Evolutionary conservation across 306 rosid genomes (phyloP).

Genomic region (Cucumis melo): DNA sequence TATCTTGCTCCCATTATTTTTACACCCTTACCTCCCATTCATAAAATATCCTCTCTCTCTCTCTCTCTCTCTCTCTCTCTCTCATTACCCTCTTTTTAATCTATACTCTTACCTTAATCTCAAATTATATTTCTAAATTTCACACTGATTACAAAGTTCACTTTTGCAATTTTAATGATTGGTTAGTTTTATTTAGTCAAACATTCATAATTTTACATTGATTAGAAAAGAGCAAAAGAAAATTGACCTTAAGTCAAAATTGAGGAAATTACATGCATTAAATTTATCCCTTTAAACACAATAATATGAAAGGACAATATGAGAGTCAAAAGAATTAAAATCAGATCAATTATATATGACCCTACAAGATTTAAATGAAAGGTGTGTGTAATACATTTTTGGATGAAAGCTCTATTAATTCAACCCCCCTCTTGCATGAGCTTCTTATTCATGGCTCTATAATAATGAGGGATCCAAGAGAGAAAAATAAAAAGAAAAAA

Average conservation of each 20-base stretch:
- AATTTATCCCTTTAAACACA: not conserved
- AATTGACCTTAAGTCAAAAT: not conserved
- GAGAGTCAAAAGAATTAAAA: not conserved
- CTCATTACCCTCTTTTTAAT: too few species aligned
- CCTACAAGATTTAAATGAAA: conserved; percentile 1
- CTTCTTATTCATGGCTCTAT: not conserved
- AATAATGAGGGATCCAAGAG: conserved; percentile 8
- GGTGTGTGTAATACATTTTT: not conserved
- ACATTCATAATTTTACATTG: not conserved
- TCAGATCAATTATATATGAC: not conserved
- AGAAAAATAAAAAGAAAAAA: not conserved
- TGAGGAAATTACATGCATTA: not conserved
- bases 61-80: too few species aligned
- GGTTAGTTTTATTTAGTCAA: not conserved
- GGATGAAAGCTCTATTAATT: not conserved
- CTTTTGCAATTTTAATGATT: not conserved
- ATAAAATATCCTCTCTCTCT: too few species aligned
- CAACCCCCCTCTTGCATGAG: not conserved
- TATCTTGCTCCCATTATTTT: too few species aligned
- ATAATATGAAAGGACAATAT: not conserved
- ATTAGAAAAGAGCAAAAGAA: not conserved
- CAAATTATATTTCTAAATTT: too few species aligned
- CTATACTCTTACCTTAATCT: too few species aligned
- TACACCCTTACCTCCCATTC: too few species aligned
- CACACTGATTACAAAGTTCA: too few species aligned